Base-by-base conservation (phyloP, 176 grass and related monocot genomes). In the Rhynchospora pubera region DNA sequence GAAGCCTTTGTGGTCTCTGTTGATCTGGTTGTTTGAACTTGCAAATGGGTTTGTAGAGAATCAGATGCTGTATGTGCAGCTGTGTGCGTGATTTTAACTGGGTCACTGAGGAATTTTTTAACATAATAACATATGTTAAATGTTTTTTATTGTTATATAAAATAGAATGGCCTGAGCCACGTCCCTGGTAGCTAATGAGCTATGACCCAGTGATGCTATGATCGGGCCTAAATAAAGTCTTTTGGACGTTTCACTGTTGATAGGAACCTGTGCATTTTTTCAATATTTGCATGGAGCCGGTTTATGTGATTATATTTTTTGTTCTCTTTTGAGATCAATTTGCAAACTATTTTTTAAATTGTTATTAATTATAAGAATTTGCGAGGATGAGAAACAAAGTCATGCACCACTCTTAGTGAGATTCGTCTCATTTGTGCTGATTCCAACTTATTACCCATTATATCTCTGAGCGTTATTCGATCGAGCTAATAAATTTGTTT, bases 11-110 rank as follows among this genome's bases (percentile, higher is more conserved):
- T 46, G 3, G 18, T 3, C 79, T 44, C 50, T 62, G 34, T 84
- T 84, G 12, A 60, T 80, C 79, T 83, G 85, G 81, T 21, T 63
- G 75, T 79, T 84, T 87, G 85, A 56, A 83, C 23, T 34, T 77
- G 24, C 34, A 34, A 34, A 34, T 39, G 53, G 12, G 28, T 14
- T 8, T 21, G 84, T 55, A 14, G 50, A 82, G 78, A 32, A 57
- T n/a, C n/a, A n/a, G n/a, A n/a, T n/a, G 24, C 0, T 81, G 4
- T 43, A 22, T 77, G 15, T 77, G 50, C 80, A 66, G 59, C 62
- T 93, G 91, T 88, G 83, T 91, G 94, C 48, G 58, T 97, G 94
- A 97, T 97, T 93, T 93, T 90, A 88, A 88, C 84, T 53, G 84
- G 89, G 89, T 97, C 89, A 74, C 89, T 93, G 94, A 97, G 88